Conservation (phyloP, 371 early-diverging fungal species). For the Quaeritorhiza haematococci region DNA sequence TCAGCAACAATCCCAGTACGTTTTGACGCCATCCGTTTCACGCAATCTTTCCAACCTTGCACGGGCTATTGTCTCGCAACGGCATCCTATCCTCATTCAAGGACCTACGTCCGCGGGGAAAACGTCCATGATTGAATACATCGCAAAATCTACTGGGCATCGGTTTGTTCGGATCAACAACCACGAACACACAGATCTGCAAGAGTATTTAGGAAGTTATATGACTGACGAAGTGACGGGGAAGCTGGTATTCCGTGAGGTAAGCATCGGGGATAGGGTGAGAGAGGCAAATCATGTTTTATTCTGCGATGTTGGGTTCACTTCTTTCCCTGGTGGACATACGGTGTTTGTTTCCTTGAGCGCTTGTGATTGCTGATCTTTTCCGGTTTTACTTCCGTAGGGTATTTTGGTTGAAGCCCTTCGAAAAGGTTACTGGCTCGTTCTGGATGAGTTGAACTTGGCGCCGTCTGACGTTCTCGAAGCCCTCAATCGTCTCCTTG, state of each 20-base stretch:
- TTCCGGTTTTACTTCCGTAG: slow-evolving; percentile 12
- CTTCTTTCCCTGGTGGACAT: too few relatives aligned
- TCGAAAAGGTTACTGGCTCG: slow-evolving; percentile 97
- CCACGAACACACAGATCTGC: slow-evolving; percentile 99
- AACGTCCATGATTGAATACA: slow-evolving; percentile 96
- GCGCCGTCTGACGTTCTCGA: slow-evolving; percentile 99
- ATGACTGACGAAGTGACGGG: slow-evolving; percentile 76
- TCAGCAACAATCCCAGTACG: slow-evolving; percentile 45
- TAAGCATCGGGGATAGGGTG: slow-evolving; percentile 9
- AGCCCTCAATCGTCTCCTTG: slow-evolving; percentile 97
- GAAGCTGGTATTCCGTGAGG: slow-evolving; percentile 87
- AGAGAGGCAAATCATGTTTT: background rate
- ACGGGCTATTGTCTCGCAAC: slow-evolving; percentile 86
- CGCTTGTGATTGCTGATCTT: background rate
- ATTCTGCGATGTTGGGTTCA: too few relatives aligned
- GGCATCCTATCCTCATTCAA: slow-evolving; percentile 97
- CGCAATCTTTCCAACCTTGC: slow-evolving; percentile 82
- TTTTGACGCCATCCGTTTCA: slow-evolving; percentile 85
- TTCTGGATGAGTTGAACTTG: slow-evolving; percentile 99
- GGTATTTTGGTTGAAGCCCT: slow-evolving; percentile 96
- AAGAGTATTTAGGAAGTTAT: slow-evolving; percentile 85
- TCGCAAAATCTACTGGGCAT: slow-evolving; percentile 92
- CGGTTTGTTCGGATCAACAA: slow-evolving; percentile 99
- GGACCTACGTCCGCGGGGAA: slow-evolving; percentile 99
- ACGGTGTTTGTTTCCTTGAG: background rate